Base-by-base conservation (phyloP, 2,329 filamentous ascomycete genomes). In the Tolypocladium sp. region DNA sequence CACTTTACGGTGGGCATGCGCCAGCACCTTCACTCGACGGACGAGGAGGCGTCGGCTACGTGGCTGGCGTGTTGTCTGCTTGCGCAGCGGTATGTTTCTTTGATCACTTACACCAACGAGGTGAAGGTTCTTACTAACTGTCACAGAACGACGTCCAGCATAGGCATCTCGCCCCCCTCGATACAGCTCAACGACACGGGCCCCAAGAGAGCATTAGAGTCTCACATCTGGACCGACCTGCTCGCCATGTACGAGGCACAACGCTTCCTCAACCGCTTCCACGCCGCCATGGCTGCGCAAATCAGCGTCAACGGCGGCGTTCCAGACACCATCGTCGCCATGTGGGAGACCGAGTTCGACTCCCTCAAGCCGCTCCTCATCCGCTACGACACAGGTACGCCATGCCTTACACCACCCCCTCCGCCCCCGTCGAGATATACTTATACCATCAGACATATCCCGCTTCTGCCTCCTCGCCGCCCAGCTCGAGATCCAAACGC, bases 1-100 rank as follows among this genome's bases (percentile, higher is more conserved):
- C 78, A 81, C 61, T 81, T 80, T 58, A 73, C 73, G 46, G 72
- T 79, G 15, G 77, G 77, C 0, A 68, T 73, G 9, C 75, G 75
- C 25, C 74, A 76, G 57, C 72, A 75, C 30, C 72, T 76, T 54
- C 73, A 71, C 2, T 74, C 77, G 49, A 78, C 77, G 0, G 76
- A 83, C 57, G 78, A 82, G 59, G 80, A 83, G 59, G 81, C 81
- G 2, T 73, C 75, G 0, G 78, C 73, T 54, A 82, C 81, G 0
- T 84, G 81, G 81, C 73, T 79, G 2, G 79, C 78, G 1, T 79
- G 79, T 61, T 82, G 80, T 30, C 78, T 82, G 17, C 71, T 83
- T 9, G 73, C 78, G 1, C 81, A 83, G 61, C 76, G 76, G 78
- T 80, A 65, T 3, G 65, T 59, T 10, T 49, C 49, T 20, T 27